These are phyloP conservation scores for Pycnococcus provasolii DNA, from an alignment of 139 green algal species.

Conservation along the genomic window DNA sequence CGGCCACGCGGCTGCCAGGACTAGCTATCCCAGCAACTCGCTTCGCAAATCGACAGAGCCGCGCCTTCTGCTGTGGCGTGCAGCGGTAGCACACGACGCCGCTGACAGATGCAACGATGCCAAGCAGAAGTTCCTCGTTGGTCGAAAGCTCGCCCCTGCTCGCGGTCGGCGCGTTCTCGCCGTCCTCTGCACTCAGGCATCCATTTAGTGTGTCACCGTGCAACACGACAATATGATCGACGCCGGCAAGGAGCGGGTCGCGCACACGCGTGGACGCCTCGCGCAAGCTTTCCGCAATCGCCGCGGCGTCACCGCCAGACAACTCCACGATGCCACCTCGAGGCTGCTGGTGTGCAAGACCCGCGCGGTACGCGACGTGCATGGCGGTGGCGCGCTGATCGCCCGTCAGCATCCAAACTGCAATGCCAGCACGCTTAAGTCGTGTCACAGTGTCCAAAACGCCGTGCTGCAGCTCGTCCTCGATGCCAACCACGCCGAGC, in stretches of 20 bases:
- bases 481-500: constrained; percentile 15
- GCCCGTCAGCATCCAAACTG: constrained; percentile 53
- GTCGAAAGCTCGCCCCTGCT: too few relatives aligned
- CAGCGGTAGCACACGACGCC: constrained; percentile 56
- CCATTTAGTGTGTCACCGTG: not conserved
- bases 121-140: too few relatives aligned
- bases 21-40: not conserved
- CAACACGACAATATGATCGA: not conserved
- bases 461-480: constrained; percentile 27
- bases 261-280: not conserved
- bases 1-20: not conserved
- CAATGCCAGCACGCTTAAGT: constrained; percentile 37
- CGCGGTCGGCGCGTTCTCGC: constrained; percentile 40
- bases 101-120: too few relatives aligned
- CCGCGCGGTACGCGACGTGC: not conserved
- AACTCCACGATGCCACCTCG: not conserved
- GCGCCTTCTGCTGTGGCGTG: constrained; percentile 58
- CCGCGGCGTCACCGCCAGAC: not conserved
- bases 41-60: constrained; percentile 28
- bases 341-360: not conserved
- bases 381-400: constrained; percentile 51
- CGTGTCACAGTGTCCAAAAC: not conserved
- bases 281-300: not conserved
- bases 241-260: not conserved
- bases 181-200: not conserved